Conservation (phyloP, 2,329 filamentous ascomycete genomes). For the Boeremia lycopersici region DNA sequence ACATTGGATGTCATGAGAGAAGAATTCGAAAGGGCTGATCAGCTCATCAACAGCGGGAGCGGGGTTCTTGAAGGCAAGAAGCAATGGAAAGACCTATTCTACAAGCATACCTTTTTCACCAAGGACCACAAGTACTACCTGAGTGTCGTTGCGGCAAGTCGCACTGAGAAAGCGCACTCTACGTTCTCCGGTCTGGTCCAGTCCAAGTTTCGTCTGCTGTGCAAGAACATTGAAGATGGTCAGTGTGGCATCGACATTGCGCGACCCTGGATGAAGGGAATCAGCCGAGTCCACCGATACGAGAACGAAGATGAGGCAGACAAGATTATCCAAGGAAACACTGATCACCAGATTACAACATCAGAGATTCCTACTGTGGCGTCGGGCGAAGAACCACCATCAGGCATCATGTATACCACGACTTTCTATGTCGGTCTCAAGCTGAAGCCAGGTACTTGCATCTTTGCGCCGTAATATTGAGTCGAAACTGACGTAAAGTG, state of each 20-base stretch:
- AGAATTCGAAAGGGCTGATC: constrained; percentile 78
- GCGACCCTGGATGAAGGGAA: constrained; percentile 91
- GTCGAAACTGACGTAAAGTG: constrained; percentile 15
- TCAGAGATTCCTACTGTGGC: constrained; percentile 53
- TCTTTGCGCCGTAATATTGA: neutral
- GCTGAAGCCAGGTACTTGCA: constrained; percentile 70
- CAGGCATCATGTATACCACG: constrained; percentile 75
- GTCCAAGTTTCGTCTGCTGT: constrained; percentile 87
- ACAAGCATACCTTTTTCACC: constrained; percentile 92
- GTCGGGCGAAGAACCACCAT: constrained; percentile 46
- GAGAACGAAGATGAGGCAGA: constrained; percentile 66
- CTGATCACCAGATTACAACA: constrained; percentile 63
- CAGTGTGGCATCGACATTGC: constrained; percentile 76
- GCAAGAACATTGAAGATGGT: constrained; percentile 81
- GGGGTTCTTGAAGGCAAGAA: constrained; percentile 78
- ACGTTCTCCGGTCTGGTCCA: constrained; percentile 92
- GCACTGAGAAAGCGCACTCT: constrained; percentile 81
- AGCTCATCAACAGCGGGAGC: constrained; percentile 76
- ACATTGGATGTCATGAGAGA: constrained; percentile 83
- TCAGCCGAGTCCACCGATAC: constrained; percentile 79
- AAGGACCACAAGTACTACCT: constrained; percentile 94
- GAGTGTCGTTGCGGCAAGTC: constrained; percentile 81
- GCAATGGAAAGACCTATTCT: constrained; percentile 86
- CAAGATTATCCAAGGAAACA: constrained; percentile 65
- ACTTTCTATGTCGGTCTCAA: constrained; percentile 95